Evolutionary conservation across 169 alveolate genomes (phyloP).

Genomic region (Plasmodium gaboni): DNA sequence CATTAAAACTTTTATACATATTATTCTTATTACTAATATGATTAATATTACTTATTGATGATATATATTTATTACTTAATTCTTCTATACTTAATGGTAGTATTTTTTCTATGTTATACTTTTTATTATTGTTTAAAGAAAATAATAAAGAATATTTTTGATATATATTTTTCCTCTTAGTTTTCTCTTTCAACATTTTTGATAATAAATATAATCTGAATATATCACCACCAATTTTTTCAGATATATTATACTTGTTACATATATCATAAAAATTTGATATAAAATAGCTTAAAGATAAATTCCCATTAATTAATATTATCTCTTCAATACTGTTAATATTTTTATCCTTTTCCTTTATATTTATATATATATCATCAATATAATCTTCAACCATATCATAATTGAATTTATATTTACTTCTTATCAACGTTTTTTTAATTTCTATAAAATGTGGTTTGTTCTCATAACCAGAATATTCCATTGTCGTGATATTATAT

Average conservation of each 20-base stretch:
- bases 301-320: slow-evolving; percentile 34
- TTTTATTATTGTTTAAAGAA: slow-evolving; percentile 1
- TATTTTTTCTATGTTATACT: neutral
- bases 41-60: neutral
- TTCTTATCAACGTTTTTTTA: slow-evolving; percentile 26
- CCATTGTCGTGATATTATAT: slow-evolving; percentile 3
- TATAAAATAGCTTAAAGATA: neutral
- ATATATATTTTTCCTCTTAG: slow-evolving; percentile 36
- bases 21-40: neutral
- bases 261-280: slow-evolving; percentile 37
- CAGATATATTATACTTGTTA: slow-evolving; percentile 7
- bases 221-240: slow-evolving; percentile 61
- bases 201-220: slow-evolving; percentile 52
- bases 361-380: slow-evolving; percentile 30
- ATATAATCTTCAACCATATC: slow-evolving; percentile 50
- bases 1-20: neutral
- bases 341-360: neutral
- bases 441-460: slow-evolving; percentile 1
- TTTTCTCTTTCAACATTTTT: slow-evolving; percentile 37
- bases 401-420: slow-evolving; percentile 31
- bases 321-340: slow-evolving; percentile 12
- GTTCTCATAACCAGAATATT: neutral
- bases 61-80: neutral
- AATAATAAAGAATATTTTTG: slow-evolving; percentile 28
- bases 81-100: slow-evolving; percentile 27